Percentiles rank a stretch among this genome's conserved stretches.
Evolutionary conservation across 2,329 filamentous ascomycete genomes (phyloP).

Genomic region (Saccharata proteae): DNA sequence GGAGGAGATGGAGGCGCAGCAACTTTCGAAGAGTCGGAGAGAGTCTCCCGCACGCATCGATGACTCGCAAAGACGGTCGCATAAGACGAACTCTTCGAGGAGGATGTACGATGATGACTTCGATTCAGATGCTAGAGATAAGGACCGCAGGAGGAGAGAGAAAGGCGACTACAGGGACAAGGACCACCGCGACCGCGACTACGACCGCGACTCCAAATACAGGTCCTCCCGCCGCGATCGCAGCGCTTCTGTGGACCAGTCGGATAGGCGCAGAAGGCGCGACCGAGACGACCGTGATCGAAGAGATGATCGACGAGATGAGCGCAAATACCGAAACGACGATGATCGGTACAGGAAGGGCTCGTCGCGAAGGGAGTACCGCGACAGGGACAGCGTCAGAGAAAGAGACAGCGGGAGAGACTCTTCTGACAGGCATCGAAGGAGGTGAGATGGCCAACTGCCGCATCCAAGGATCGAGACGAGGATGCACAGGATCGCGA

Average conservation of each 20-base stretch:
- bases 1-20: conserved; percentile 26
- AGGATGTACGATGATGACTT: conserved; percentile 8
- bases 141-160: conserved; percentile 7
- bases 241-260: conserved; percentile 6
- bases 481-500: no score
- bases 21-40: conserved; percentile 15
- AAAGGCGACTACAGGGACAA: conserved; percentile 7
- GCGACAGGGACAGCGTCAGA: no score
- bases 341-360: no score
- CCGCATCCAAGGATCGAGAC: no score
- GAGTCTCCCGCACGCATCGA: conserved; percentile 13
- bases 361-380: no score
- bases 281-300: conserved; percentile 2
- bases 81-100: conserved; percentile 8
- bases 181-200: conserved; percentile 6
- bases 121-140: conserved; percentile 6
- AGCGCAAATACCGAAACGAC: no score
- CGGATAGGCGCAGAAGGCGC: conserved; percentile 1
- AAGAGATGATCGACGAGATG: no score
- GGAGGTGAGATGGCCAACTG: no score
- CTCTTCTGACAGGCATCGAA: no score
- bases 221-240: conserved; percentile 10
- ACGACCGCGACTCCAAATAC: conserved; percentile 11
- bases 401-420: no score
- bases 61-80: conserved; percentile 17